These are phyloP conservation scores for Pisolithus tinctorius DNA, from an alignment of 768 basidiomycete genomes.

Conservation along the genomic window DNA sequence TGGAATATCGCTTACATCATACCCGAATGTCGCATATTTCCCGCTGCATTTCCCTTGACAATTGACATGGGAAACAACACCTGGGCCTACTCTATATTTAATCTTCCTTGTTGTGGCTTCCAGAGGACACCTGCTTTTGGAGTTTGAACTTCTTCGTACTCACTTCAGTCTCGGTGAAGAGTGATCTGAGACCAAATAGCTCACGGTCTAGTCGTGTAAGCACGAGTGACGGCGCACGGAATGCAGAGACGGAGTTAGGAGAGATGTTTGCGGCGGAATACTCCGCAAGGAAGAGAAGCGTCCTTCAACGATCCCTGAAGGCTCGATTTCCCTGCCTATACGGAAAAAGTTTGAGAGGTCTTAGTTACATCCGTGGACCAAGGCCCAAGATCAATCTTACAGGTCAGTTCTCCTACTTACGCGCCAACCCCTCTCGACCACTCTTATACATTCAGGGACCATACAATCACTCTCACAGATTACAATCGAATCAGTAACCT, in stretches of 20 bases:
- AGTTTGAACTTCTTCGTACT: neutral
- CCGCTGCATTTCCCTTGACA: too few species aligned
- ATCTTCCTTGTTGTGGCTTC: neutral
- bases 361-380: constrained; percentile 51
- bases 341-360: neutral
- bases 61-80: too few species aligned
- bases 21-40: too few species aligned
- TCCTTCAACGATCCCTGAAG: constrained; percentile 1
- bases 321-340: constrained; percentile 17
- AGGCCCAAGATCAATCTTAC: constrained; percentile 47
- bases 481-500: constrained; percentile 49
- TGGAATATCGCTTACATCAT: too few species aligned
- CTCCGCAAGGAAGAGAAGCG: neutral
- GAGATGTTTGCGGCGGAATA: neutral
- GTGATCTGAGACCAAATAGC: constrained; percentile 1
- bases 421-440: constrained; percentile 51
- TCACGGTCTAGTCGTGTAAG: constrained; percentile 10
- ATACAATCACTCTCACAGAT: constrained; percentile 34
- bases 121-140: neutral
- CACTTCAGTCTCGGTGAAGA: constrained; percentile 8
- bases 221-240: constrained; percentile 1
- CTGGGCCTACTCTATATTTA: neutral
- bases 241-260: constrained; percentile 3
- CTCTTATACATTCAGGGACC: constrained; percentile 32
- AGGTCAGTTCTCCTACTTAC: constrained; percentile 23